Base-by-base conservation (phyloP, 371 early-diverging fungal species). In the Mortierella sp. region DNA sequence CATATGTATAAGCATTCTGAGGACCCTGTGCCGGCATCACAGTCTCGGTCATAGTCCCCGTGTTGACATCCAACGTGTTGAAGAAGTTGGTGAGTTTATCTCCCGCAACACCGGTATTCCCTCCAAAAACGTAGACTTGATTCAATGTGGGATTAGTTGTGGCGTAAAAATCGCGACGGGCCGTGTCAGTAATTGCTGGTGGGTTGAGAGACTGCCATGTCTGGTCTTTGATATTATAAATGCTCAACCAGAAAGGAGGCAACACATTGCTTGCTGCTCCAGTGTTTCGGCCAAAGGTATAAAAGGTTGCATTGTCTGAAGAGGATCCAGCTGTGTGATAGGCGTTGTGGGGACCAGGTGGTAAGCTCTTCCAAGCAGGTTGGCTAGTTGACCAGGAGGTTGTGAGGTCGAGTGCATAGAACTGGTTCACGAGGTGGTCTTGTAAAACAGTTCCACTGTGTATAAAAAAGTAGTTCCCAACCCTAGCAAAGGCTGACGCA, bases 221-320 rank as follows among this genome's bases (percentile, higher is more conserved):
- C 19, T 56, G 43, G 31, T 69, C 17, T 1, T 19, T n/a, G 51
- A 77, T 72, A 31, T 72, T 23, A 22, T 59, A 77, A 5, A 28
- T 61, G 23, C 63, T 67, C 2, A 72, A 1, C 68, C 68, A 77
- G 12, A 4, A 47, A 2, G 64, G 3, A 2, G 77, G 61, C 28
- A 64, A 3, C 15, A 58, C 56, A 17, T 40, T 53, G 7, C 51
- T 3, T 3, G 29, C 3, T 7, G 77, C 77, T 8, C 68, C 78
- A 10, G 72, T 72, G 34, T 77, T 66, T 8, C 71, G 72, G 8
- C 78, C 78, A 49, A 77, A 77, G 1, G 72, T 77, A 29, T 64
- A 51, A 40, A 77, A 68, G 15, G 72, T 68, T 9, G 49, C 49
- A 17, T 65, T 65, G 53, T 72, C 68, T 12, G 61, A 17, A 22